Percentiles rank a stretch among this genome's conserved stretches.
Evolutionary conservation across 805 yeast species (phyloP).

Genomic region (Wickerhamiella kurtzmanii): DNA sequence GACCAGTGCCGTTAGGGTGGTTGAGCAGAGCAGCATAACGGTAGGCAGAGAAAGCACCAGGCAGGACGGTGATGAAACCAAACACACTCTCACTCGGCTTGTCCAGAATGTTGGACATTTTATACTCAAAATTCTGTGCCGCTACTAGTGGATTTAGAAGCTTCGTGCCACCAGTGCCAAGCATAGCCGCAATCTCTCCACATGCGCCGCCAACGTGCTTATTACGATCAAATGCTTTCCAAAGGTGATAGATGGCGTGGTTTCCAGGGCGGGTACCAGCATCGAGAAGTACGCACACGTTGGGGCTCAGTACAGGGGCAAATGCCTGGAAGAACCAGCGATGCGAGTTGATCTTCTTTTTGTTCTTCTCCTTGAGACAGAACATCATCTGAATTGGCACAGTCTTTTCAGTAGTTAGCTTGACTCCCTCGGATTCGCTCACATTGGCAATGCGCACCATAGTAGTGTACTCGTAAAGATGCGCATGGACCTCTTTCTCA

Average conservation of each 20-base stretch:
- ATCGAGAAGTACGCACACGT: conserved; percentile 70
- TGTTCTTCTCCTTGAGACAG: conserved; percentile 80
- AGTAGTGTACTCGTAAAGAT: conserved; percentile 86
- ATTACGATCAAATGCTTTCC: conserved; percentile 69
- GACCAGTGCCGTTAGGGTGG: conserved; percentile 60
- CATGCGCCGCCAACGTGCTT: conserved; percentile 92
- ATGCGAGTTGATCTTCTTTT: conserved; percentile 86
- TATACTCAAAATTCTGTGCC: conserved; percentile 93
- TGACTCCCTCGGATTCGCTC: conserved; percentile 38
- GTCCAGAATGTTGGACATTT: conserved; percentile 86
- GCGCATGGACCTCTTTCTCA: conserved; percentile 68
- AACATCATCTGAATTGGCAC: conserved; percentile 81
- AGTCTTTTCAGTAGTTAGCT: conserved; percentile 48
- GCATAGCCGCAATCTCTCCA: conserved; percentile 84
- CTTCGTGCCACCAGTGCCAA: conserved; percentile 46
- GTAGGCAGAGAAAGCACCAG: conserved; percentile 95
- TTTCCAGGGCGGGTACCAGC: conserved; percentile 89
- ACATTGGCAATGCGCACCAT: conserved; percentile 72
- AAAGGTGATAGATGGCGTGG: conserved; percentile 72
- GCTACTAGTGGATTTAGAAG: conserved; percentile 81
- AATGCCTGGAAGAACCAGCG: conserved; percentile 95
- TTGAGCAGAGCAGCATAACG: conserved; percentile 66
- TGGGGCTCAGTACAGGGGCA: conserved; percentile 69
- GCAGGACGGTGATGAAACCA: conserved; percentile 87
- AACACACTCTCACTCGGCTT: conserved; percentile 92